Evolutionary conservation across 345 rosid genomes (phyloP).

Genomic region (Turritis glabra): DNA sequence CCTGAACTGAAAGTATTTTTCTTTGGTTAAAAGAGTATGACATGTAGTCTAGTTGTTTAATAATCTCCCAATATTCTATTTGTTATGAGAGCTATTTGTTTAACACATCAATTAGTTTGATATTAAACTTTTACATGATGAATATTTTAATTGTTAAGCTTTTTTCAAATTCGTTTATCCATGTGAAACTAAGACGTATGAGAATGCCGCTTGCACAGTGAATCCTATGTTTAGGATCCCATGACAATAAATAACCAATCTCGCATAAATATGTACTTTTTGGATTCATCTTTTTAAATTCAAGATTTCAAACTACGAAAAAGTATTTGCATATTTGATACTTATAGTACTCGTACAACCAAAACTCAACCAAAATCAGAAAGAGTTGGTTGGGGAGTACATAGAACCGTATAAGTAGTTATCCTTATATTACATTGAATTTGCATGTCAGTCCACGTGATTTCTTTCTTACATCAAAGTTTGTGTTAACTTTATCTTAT

Average conservation of each 20-base stretch:
- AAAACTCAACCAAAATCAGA: slow-evolving; percentile 28
- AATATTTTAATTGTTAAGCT: not conserved
- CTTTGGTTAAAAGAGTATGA: not conserved
- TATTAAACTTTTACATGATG: not conserved
- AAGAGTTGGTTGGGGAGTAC: slow-evolving; percentile 37
- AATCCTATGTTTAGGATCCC: slow-evolving; percentile 43
- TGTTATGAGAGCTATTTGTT: not conserved
- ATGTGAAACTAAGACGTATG: slow-evolving; percentile 1
- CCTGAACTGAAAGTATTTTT: not conserved
- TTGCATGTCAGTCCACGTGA: slow-evolving; percentile 42
- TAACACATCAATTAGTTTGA: not conserved
- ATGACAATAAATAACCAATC: slow-evolving; percentile 20
- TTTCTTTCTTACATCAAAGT: slow-evolving; percentile 30
- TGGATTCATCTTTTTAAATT: not conserved
- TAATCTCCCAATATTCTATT: not conserved
- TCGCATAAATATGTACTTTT: slow-evolving; percentile 21
- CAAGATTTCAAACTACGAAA: not conserved
- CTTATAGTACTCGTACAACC: slow-evolving; percentile 12
- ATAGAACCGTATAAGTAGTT: slow-evolving; percentile 27
- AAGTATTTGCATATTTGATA: not conserved
- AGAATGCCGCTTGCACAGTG: slow-evolving; percentile 20
- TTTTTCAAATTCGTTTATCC: not conserved
- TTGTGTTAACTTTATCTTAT: slow-evolving; percentile 32
- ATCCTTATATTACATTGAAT: slow-evolving; percentile 27
- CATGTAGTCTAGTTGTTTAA: not conserved